Conservation (phyloP, 192 early-diverging fungal genomes). For the Spinellus fusiger region DNA sequence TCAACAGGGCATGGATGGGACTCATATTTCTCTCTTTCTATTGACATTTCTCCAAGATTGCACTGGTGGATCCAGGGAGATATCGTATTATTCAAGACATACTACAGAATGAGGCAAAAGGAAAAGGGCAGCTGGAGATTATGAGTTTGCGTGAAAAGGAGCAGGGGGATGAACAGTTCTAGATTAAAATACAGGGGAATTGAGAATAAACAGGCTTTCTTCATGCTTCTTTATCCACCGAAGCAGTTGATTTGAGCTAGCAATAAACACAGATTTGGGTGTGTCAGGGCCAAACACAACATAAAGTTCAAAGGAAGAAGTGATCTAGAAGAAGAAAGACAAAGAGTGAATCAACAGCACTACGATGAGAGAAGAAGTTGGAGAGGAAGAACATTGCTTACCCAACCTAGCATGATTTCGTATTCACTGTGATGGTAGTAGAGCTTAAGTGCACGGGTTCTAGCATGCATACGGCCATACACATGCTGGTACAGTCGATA, state of each 20-base stretch:
- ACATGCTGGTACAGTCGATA: conserved; percentile 56
- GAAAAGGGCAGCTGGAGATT: conserved; percentile 85
- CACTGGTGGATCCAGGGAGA: conserved; percentile 89
- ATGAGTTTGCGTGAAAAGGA: conserved; percentile 69
- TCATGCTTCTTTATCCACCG: conserved; percentile 75
- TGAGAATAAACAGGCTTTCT: conserved; percentile 67
- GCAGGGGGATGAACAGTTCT: conserved; percentile 62
- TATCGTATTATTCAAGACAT: conserved; percentile 81
- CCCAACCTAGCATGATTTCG: conserved; percentile 61
- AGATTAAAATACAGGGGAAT: conserved; percentile 65
- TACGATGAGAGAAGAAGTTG: neutral
- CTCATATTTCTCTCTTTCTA: conserved; percentile 4
- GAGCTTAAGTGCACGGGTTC: conserved; percentile 46
- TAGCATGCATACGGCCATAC: conserved; percentile 49
- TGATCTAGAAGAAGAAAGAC: conserved; percentile 36
- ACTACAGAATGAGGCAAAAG: conserved; percentile 79
- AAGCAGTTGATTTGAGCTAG: conserved; percentile 59
- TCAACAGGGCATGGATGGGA: neutral
- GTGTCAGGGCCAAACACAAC: conserved; percentile 56
- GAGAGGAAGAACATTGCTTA: conserved; percentile 35
- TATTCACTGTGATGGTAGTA: conserved; percentile 42
- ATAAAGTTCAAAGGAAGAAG: conserved; percentile 66
- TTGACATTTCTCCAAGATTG: conserved; percentile 44
- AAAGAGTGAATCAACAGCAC: neutral
- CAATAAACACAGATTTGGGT: conserved; percentile 57